Evolutionary conservation across 116 monocot species (phyloP).

Genomic region (Trichopus zeylanicus): DNA sequence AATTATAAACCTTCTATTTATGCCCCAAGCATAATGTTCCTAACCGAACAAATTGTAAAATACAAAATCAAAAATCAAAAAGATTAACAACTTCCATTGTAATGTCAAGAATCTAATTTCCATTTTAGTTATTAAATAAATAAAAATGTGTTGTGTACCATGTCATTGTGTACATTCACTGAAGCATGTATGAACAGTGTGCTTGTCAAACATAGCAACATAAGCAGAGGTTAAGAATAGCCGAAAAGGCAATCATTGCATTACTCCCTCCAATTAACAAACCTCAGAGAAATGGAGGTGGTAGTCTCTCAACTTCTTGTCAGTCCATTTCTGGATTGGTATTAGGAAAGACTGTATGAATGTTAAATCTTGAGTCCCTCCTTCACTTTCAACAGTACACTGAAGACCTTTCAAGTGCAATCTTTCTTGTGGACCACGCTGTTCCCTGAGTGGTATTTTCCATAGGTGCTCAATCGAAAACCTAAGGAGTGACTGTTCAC

Average conservation of each 20-base stretch:
- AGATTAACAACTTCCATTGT: too few species aligned
- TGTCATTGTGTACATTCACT: too few species aligned
- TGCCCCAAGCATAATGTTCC: too few species aligned
- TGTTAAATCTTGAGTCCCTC: slow-evolving; percentile 35
- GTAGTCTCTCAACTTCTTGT: slow-evolving; percentile 80
- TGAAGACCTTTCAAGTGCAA: slow-evolving; percentile 73
- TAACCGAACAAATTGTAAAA: too few species aligned
- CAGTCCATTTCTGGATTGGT: slow-evolving; percentile 83
- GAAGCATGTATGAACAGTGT: too few species aligned
- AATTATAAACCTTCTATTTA: too few species aligned
- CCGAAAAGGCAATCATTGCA: background rate
- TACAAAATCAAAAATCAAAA: too few species aligned
- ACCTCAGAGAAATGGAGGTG: slow-evolving; percentile 91
- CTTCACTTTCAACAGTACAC: slow-evolving; percentile 58
- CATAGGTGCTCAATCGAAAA: slow-evolving; percentile 62
- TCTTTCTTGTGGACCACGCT: slow-evolving; percentile 86
- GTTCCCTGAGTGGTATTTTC: slow-evolving; percentile 84
- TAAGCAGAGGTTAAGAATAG: background rate
- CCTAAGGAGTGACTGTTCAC: slow-evolving; percentile 54
- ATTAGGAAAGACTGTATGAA: slow-evolving; percentile 71
- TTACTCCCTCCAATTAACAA: slow-evolving; percentile 1
- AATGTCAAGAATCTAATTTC: too few species aligned
- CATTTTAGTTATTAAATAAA: too few species aligned
- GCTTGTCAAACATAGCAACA: too few species aligned
- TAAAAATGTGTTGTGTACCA: too few species aligned